These are phyloP conservation scores for Neopestalotiopsis rosae DNA, from an alignment of 2,329 filamentous ascomycete species.

Conservation along the genomic window DNA sequence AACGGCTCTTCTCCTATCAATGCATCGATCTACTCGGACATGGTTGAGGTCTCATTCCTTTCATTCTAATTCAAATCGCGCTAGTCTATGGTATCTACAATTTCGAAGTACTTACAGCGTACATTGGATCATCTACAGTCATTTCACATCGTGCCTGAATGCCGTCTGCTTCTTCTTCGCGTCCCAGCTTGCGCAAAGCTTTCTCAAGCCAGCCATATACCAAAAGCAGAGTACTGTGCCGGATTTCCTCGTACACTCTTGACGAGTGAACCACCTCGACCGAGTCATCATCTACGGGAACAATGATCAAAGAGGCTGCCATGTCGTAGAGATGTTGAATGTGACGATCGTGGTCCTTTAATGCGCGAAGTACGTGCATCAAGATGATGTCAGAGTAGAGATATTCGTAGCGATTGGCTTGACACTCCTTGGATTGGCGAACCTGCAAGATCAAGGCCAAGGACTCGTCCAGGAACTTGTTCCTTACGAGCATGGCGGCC, in stretches of 20 bases:
- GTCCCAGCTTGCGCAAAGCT: constrained; percentile 1
- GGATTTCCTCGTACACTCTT: not conserved
- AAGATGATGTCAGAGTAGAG: constrained; percentile 14
- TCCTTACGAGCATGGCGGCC: constrained; percentile 10
- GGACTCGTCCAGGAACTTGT: constrained; percentile 11
- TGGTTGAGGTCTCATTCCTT: too few species aligned
- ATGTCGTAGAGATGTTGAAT: constrained; percentile 12
- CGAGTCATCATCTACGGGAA: not conserved
- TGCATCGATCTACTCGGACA: too few species aligned
- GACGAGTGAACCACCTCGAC: not conserved
- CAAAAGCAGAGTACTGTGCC: constrained; percentile 11
- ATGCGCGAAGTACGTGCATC: constrained; percentile 7
- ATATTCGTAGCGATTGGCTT: constrained; percentile 12
- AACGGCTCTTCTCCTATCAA: too few species aligned
- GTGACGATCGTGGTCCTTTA: constrained; percentile 10
- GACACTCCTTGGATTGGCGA: not conserved
- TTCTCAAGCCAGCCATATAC: not conserved
- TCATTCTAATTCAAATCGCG: too few species aligned
- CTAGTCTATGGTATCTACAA: too few species aligned
- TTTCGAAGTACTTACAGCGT: too few species aligned
- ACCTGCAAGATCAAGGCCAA: not conserved
- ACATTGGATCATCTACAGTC: not conserved
- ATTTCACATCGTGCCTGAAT: not conserved
- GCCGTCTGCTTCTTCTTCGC: constrained; percentile 9
- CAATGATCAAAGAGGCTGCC: constrained; percentile 4